Percentiles rank a stretch among this genome's conserved stretches.
These are phyloP conservation scores for Neurospora sp. DNA, from an alignment of 495 filamentous ascomycete species.

Conservation along the genomic window DNA sequence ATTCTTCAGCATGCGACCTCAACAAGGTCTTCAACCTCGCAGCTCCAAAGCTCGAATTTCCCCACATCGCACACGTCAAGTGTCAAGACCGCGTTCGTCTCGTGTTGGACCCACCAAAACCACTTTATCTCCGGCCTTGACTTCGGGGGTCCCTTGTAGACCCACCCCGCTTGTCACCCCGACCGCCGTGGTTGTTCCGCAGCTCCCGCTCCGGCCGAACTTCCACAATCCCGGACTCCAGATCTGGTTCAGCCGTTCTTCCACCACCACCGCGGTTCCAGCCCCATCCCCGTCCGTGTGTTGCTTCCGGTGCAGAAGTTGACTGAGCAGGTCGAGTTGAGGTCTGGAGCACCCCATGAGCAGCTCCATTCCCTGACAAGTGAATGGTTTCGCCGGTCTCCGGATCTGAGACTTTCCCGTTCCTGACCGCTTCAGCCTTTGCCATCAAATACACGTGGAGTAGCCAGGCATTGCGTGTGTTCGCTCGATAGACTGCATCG, in stretches of 20 bases:
- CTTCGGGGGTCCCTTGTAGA: background rate
- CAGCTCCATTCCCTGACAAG: background rate
- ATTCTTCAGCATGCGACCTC: background rate
- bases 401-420: slow-evolving; percentile 23
- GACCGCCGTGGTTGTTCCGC: background rate
- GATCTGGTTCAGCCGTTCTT: background rate
- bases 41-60: background rate
- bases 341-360: background rate
- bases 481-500: slow-evolving; percentile 53
- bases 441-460: slow-evolving; percentile 63
- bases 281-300: background rate
- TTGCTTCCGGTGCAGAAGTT: background rate
- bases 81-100: background rate
- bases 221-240: background rate
- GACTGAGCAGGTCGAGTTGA: background rate
- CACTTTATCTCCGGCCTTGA: background rate
- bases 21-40: background rate
- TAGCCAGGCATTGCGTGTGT: slow-evolving; percentile 65
- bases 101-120: background rate
- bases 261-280: background rate
- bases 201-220: background rate
- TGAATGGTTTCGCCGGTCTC: slow-evolving; percentile 6
- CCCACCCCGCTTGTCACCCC: background rate
- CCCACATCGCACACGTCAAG: background rate
- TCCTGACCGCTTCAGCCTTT: slow-evolving; percentile 39